Evolutionary conservation across 306 rosid genomes (phyloP).

Genomic region (Dryas drummondii): DNA sequence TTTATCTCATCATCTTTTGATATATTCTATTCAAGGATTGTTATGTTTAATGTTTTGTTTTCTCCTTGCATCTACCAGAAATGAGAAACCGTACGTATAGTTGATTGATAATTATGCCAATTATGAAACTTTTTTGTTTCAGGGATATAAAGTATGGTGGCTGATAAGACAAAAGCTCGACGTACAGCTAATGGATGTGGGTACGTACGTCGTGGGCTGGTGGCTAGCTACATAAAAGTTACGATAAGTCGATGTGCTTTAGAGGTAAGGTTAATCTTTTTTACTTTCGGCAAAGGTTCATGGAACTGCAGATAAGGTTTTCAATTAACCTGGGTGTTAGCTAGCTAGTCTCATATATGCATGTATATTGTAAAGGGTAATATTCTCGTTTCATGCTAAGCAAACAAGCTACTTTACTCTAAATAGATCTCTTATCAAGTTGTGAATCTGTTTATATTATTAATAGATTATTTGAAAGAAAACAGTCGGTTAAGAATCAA

Average conservation of each 20-base stretch:
- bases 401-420: too few species aligned
- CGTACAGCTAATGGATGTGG: too few species aligned
- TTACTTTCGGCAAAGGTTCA: slow-evolving; percentile 29
- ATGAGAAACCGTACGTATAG: neutral
- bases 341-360: too few species aligned
- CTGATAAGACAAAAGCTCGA: slow-evolving; percentile 18
- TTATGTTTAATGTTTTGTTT: neutral
- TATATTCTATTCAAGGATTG: neutral
- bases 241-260: neutral
- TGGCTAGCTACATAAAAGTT: neutral
- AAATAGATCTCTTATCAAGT: too few species aligned
- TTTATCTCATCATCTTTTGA: neutral
- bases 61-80: neutral
- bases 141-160: neutral
- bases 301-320: slow-evolving; percentile 30
- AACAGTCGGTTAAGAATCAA: too few species aligned
- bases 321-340: neutral
- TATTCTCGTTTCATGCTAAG: too few species aligned
- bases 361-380: too few species aligned
- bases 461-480: too few species aligned
- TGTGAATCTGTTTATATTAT: too few species aligned
- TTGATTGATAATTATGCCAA: neutral
- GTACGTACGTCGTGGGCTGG: too few species aligned
- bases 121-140: neutral
- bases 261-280: slow-evolving; percentile 4